A percentile compares a stretch with the other conserved stretches of the same genome.
Evolutionary conservation across 2,329 filamentous ascomycete genomes (phyloP).

Genomic region (Fusarium siculi): DNA sequence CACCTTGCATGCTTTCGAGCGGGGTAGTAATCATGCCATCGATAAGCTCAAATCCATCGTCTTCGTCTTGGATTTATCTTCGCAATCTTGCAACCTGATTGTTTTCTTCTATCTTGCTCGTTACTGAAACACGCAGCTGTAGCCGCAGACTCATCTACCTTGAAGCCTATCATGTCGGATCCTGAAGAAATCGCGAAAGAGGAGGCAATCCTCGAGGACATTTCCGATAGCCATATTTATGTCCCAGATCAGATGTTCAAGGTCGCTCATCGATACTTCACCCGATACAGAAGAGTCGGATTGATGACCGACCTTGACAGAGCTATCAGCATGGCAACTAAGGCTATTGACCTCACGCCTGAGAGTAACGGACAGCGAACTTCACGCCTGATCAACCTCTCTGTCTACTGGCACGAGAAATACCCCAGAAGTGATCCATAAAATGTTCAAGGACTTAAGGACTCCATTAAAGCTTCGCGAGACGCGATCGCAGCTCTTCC

Average conservation of each 20-base stretch:
- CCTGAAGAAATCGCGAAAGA: background rate
- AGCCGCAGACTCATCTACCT: background rate
- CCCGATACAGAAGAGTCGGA: background rate
- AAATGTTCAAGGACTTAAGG: background rate
- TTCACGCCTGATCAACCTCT: background rate
- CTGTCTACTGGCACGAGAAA: background rate
- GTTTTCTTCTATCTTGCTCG: background rate
- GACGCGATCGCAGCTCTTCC: background rate
- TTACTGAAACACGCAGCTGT: accelerated
- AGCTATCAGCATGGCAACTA: background rate
- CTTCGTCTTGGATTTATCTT: background rate
- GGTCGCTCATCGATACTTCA: background rate
- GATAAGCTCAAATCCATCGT: background rate
- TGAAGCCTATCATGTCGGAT: background rate
- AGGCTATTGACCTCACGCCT: background rate
- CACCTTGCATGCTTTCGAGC: background rate
- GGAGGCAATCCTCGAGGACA: background rate
- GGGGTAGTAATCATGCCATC: background rate
- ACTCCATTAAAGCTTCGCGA: background rate
- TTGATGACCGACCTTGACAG: background rate
- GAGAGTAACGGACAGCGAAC: background rate
- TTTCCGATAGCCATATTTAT: background rate
- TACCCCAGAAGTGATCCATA: background rate
- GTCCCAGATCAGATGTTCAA: background rate
- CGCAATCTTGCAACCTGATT: background rate